Conservation (phyloP, 768 basidiomycete species). For the Boletus speciosus region DNA sequence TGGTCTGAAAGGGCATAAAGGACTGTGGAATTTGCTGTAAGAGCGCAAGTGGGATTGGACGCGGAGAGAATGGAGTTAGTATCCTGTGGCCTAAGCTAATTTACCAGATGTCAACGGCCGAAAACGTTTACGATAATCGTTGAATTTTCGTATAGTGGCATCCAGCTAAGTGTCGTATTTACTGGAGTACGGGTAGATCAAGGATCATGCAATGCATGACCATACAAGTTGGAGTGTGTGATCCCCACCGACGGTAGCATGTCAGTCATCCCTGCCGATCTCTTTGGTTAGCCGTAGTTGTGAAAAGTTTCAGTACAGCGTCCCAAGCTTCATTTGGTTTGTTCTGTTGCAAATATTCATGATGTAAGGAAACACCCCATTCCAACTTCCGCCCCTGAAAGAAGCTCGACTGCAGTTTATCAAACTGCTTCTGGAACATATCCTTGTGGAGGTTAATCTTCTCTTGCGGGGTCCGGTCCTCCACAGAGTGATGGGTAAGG, state of each 20-base stretch:
- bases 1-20: background rate
- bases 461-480: rapidly evolving
- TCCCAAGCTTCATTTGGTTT: constrained; percentile 7
- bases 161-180: too few relatives aligned
- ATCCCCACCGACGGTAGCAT: too few relatives aligned
- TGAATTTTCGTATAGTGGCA: too few relatives aligned
- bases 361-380: constrained; percentile 8
- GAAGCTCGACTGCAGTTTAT: background rate
- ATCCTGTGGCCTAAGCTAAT: too few relatives aligned
- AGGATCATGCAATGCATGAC: too few relatives aligned
- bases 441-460: background rate
- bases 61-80: background rate
- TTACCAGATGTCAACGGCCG: too few relatives aligned
- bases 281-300: background rate
- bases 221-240: too few relatives aligned
- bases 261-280: background rate
- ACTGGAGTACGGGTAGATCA: too few relatives aligned
- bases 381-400: background rate
- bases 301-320: constrained; percentile 7
- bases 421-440: background rate
- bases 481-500: background rate
- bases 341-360: background rate
- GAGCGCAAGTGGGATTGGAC: background rate
- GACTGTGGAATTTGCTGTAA: background rate
- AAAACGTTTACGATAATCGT: too few relatives aligned